A percentile compares a stretch with the other conserved stretches of the same genome.
phyloP scores from a whole-genome alignment of 2,329 filamentous ascomycete species.

The Ophiocordyceps polyrhachis-furcata region DNA sequence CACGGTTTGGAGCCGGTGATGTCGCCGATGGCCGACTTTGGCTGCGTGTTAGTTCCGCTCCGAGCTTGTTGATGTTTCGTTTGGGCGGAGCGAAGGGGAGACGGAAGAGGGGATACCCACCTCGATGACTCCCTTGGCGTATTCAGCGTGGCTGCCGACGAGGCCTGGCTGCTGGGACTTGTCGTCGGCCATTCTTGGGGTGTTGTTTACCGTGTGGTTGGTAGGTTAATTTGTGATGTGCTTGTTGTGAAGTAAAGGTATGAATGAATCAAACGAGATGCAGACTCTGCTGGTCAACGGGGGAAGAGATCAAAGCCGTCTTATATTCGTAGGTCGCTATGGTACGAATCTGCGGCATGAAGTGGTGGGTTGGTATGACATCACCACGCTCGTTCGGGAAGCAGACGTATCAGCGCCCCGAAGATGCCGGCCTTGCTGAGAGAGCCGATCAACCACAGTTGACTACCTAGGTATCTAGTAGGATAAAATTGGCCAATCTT shows the following conservation, averaged over 20 bases:
- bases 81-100: too few relatives aligned
- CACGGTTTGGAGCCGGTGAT: slow-evolving; percentile 43
- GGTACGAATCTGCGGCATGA: neutral
- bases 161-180: slow-evolving; percentile 35
- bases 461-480: too few relatives aligned
- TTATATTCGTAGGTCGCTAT: neutral
- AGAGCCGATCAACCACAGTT: neutral
- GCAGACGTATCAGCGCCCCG: neutral
- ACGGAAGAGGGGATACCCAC: too few relatives aligned
- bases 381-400: neutral
- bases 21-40: slow-evolving; percentile 37
- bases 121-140: slow-evolving; percentile 49
- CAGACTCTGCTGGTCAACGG: too few relatives aligned
- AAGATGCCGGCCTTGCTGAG: neutral
- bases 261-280: neutral
- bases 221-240: neutral
- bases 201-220: neutral
- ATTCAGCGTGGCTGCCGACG: slow-evolving; percentile 44
- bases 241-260: neutral
- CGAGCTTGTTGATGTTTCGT: too few relatives aligned
- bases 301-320: too few relatives aligned
- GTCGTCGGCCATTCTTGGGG: slow-evolving; percentile 10
- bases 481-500: too few relatives aligned
- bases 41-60: neutral
- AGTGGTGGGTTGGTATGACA: neutral